Base-by-base conservation (phyloP, 495 filamentous ascomycete genomes). In the Cercophora sp. region DNA sequence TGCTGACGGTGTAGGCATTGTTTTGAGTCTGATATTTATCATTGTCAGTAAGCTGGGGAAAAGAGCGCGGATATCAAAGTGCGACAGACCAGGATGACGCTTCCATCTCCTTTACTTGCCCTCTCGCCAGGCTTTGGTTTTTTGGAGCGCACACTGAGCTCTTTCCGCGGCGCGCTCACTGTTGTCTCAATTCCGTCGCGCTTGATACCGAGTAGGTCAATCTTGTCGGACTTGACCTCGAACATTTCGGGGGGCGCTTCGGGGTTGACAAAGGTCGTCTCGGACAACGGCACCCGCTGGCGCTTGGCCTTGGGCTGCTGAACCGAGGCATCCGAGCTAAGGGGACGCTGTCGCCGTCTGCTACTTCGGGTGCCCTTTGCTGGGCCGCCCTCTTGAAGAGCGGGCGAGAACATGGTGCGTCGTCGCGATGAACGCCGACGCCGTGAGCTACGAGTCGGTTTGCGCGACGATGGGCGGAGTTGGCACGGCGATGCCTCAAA, bases 21-120 rank as follows among this genome's bases (percentile, higher is more conserved):
- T 89, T 97, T 64, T 84, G 85, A 15, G 90, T 91, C 90, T 96
- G 48, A n/a, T n/a, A n/a, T n/a, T n/a, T n/a, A n/a, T n/a, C n/a
- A n/a, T n/a, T n/a, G n/a, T n/a, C n/a, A n/a, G n/a, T n/a, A n/a
- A n/a, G n/a, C n/a, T n/a, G n/a, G n/a, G n/a, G n/a, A n/a, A n/a
- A n/a, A n/a, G n/a, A n/a, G n/a, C n/a, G n/a, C n/a, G n/a, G n/a
- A n/a, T n/a, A n/a, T n/a, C n/a, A n/a, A n/a, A n/a, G 8, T 32
- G 29, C 29, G 6, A 77, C 82, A 50, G 70, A 88, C 86, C 63
- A 91, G 62, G 32, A 83, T 69, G 43, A 84, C 68, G 53, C 80
- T 79, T 18, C 83, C 81, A 55, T 87, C 85, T 18, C 72, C 76
- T 57, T 82, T 84, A 49, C 58, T 70, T 48, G 69, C 46, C 56